These are phyloP conservation scores for Globisporangium nodosum DNA, from an alignment of 352 stramenopile species.

Conservation along the genomic window DNA sequence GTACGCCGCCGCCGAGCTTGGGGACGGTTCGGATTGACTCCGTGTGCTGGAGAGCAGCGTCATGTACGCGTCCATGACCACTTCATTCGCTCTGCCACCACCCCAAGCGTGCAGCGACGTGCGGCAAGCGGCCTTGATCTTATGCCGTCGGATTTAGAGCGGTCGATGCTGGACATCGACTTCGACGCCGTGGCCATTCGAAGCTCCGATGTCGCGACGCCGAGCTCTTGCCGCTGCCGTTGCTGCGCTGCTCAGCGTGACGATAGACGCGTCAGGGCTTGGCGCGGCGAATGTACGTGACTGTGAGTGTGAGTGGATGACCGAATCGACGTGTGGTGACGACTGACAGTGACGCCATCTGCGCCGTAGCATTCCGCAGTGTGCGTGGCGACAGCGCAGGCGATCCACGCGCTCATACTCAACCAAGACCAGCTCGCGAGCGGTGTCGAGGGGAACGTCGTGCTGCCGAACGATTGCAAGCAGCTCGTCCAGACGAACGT, in stretches of 20 bases:
- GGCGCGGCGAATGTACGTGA: conserved; percentile 24
- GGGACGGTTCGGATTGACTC: background rate
- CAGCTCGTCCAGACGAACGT: conserved; percentile 49
- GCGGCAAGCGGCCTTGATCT: too few species aligned
- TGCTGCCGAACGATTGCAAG: conserved; percentile 58
- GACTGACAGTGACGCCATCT: background rate
- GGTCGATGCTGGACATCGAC: too few species aligned
- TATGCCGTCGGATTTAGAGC: too few species aligned
- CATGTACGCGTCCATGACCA: conserved; percentile 7
- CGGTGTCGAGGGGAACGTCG: conserved; percentile 49
- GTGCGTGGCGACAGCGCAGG: conserved; percentile 37
- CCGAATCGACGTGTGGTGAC: background rate
- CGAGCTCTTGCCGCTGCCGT: background rate
- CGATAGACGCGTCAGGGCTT: conserved; percentile 14
- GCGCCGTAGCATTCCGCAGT: conserved; percentile 25
- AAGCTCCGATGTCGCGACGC: background rate
- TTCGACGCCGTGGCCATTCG: too few species aligned
- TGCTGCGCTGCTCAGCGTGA: background rate
- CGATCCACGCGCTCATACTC: conserved; percentile 43
- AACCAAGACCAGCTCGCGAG: conserved; percentile 53
- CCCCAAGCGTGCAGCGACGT: too few species aligned
- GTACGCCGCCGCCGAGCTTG: background rate
- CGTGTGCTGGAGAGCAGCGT: background rate
- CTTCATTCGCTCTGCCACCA: too few species aligned
- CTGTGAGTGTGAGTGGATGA: background rate